Base-by-base conservation (phyloP, 1,284 basidiomycete species). In the Trametes hirsuta region DNA sequence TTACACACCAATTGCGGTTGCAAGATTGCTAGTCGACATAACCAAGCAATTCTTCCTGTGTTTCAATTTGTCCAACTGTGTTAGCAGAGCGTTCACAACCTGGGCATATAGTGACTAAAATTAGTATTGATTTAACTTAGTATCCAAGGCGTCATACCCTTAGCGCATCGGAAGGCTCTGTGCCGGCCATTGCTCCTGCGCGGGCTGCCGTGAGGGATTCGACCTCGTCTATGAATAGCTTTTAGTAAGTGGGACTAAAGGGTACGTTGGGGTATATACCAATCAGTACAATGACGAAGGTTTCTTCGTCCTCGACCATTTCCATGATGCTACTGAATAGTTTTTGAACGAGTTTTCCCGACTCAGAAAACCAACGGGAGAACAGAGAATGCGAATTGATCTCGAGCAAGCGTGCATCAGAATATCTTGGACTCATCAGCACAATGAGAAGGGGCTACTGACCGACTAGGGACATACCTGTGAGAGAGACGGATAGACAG, bases 361-460 rank as follows among this genome's bases (percentile, higher is more conserved):
- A 97, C 72, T 99, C 97, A 1, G 95, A 97, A 77, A 99, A 99
- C 95, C 95, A 97, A 66, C 94, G 91, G 6, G 93, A 95, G 73
- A 98, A 97, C 6, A 97, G 81, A 0, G 95, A 97, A 76, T 98
- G 95, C 0, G 95, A 95, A 71, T 99, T 99, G 74, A 99, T 98
- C 74, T 99, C 97, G 47, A 99, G 85, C 3, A 99, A 79, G 57
- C 93, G 90, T 30, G 94, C 87, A 72, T 91, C 83, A 0, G 90
- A 80, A 72, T 97, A 99, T 52, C 94, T 95, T 67, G 11, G 55
- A 9, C 21, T 21, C 4, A 41, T 30, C 4, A 40, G 46, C 2
- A 25, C 14, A 3, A 44, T 42, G 36, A 15, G 10, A 5, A 11
- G 10, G 10, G 24, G 58, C 21, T 15, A 14, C 5, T n/a, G 47